Base-by-base conservation (phyloP, 306 rosid species). In the Corylus heterophylla region DNA sequence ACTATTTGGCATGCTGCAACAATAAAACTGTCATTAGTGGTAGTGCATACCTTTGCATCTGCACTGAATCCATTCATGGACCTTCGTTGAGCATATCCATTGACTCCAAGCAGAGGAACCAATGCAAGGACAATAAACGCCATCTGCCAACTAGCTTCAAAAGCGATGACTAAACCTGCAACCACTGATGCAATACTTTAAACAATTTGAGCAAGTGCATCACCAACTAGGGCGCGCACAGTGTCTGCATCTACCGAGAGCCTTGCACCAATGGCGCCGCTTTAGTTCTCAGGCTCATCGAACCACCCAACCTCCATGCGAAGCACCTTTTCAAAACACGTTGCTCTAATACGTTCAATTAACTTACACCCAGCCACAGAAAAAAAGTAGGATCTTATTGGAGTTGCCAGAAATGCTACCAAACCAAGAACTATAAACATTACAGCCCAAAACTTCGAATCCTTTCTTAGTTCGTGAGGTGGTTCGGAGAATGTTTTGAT, bases 231-330 rank as follows among this genome's bases (percentile, higher is more conserved):
- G 27, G 97, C 91, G 0, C 98, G 90, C 12, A 94, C 96, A 1
- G 83, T 68, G 22, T 96, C 93, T 50, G 98, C 97, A 80, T 94
- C 98, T 3, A 91, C 86, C 7, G 98, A 92, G 56, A 94, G 93
- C 85, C 96, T 89, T 4, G 98, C 91, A 69, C 98, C 98, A 77
- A 94, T 44, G 1, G 84, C 78, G 9, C 97, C 98, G 7, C 98
- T 94, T 2, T 97, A 90, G 83, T 94, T 84, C 56, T 83, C 89
- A 45, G 97, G 89, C 80, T 89, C 96, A 85, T 93, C 97, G 37
- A 93, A 93, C 98, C 98, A 93, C 45, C 91, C 82, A n/a, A 91
- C 89, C 69, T 93, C 98, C 97, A 88, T 93, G 80, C 75, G 79
- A 31, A 93, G 88, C 67, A 90, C 92, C 74, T 83, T 94, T 86